Evolutionary conservation across 208 protist genomes (phyloP).

Genomic region (Naegleria lovaniensis): DNA sequence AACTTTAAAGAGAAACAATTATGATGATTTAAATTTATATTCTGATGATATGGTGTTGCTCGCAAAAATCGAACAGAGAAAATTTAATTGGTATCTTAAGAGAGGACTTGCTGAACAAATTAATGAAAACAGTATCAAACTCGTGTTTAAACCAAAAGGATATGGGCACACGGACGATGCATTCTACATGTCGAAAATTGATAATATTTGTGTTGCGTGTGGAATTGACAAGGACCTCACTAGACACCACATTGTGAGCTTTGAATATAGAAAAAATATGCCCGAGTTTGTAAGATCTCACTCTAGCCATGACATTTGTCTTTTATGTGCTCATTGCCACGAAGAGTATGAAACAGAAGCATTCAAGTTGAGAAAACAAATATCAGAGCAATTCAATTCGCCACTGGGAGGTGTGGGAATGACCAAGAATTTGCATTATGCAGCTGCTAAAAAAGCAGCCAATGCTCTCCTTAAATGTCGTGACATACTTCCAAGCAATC

Average conservation of each 20-base stretch:
- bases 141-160: background rate
- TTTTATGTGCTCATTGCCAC: constrained; percentile 17
- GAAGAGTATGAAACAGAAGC: constrained; percentile 21
- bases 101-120: constrained; percentile 6
- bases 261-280: constrained; percentile 9
- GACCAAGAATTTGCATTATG: background rate
- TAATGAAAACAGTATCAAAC: background rate
- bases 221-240: background rate
- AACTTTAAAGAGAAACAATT: background rate
- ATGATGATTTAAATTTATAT: constrained; percentile 12
- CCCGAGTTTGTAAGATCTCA: background rate
- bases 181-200: background rate
- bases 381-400: background rate
- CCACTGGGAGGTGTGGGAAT: background rate
- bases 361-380: constrained; percentile 17
- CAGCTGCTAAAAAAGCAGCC: background rate
- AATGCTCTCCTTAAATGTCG: background rate
- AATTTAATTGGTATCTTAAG: constrained; percentile 26
- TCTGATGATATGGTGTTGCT: background rate
- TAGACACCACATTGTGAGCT: constrained; percentile 5
- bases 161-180: constrained; percentile 7
- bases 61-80: background rate
- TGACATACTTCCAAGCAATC: background rate
- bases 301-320: background rate
- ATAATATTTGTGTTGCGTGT: background rate